phyloP scores from a whole-genome alignment of 108 stramenopile species.

The Cyclotella sp. region DNA sequence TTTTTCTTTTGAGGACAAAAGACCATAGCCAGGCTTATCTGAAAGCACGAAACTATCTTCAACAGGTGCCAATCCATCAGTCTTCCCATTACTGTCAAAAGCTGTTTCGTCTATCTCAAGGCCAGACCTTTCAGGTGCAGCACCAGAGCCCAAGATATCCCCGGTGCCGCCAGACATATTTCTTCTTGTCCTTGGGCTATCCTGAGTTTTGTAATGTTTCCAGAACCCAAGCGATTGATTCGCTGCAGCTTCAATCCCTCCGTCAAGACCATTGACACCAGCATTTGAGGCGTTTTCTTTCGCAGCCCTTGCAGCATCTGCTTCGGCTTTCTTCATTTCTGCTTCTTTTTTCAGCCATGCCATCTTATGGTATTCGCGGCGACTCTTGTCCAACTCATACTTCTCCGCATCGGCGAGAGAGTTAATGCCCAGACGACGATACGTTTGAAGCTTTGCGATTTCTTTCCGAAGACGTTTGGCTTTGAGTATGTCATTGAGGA shows the following conservation, averaged over 20 bases:
- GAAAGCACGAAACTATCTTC: conserved; percentile 27
- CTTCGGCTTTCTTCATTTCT: conserved; percentile 55
- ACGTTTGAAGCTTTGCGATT: conserved; percentile 95
- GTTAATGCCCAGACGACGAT: conserved; percentile 83
- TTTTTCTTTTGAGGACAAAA: conserved; percentile 74
- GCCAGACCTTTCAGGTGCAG: neutral
- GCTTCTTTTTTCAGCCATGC: conserved; percentile 67
- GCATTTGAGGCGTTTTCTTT: conserved; percentile 37
- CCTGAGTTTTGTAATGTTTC: conserved; percentile 37
- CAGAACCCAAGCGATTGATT: conserved; percentile 44
- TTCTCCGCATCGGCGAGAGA: conserved; percentile 85
- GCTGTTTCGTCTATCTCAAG: neutral
- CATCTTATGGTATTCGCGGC: conserved; percentile 76
- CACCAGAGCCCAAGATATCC: neutral
- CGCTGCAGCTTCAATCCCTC: conserved; percentile 19
- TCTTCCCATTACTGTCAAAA: too few relatives aligned
- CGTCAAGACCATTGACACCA: conserved; percentile 20
- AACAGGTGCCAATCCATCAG: neutral
- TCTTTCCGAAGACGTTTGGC: conserved; percentile 90
- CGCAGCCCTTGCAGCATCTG: conserved; percentile 39
- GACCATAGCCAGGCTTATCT: conserved; percentile 61
- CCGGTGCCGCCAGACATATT: neutral
- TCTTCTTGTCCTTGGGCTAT: conserved; percentile 6
- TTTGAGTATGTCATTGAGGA: conserved; percentile 81
- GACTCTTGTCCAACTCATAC: conserved; percentile 83